Percentiles rank a stretch among this genome's conserved stretches.
These are phyloP conservation scores for Globisporangium okanoganense DNA, from an alignment of 352 stramenopile genomes.

Conservation along the genomic window DNA sequence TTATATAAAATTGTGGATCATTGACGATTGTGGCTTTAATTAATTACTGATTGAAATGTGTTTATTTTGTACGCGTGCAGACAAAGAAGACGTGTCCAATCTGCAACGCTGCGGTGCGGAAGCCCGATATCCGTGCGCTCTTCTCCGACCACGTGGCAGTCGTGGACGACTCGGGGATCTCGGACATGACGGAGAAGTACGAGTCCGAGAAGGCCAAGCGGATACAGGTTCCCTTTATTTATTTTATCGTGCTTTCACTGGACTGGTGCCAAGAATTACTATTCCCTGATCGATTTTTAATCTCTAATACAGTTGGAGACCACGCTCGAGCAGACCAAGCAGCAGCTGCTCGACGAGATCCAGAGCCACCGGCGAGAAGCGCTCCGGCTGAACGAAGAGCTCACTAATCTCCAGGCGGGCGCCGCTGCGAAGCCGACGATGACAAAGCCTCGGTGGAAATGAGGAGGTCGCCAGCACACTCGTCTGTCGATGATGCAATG, in stretches of 20 bases:
- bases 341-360: conserved; percentile 3
- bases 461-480: not conserved
- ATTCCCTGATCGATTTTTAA: not conserved
- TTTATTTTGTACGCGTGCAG: not conserved
- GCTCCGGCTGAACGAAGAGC: not conserved
- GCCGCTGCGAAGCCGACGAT: not conserved
- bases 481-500: no score
- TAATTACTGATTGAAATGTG: not conserved
- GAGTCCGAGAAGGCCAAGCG: conserved; percentile 46
- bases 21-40: no score
- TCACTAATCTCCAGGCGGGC: not conserved
- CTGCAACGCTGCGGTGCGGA: conserved; percentile 39
- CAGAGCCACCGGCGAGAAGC: not conserved
- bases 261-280: not conserved
- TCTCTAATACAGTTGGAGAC: not conserved
- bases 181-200: conserved; percentile 41
- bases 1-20: no score
- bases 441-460: conserved; percentile 2
- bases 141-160: conserved; percentile 70
- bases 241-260: not conserved
- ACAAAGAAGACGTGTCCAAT: conserved; percentile 3
- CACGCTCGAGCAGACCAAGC: not conserved
- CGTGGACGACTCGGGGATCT: conserved; percentile 4
- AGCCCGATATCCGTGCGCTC: conserved; percentile 44
- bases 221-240: conserved; percentile 18